Evolutionary conservation across 495 filamentous ascomycete species (phyloP), one percentile per base, ranked within the genome.

Genomic region (Talaromyces stipitatus): DNA sequence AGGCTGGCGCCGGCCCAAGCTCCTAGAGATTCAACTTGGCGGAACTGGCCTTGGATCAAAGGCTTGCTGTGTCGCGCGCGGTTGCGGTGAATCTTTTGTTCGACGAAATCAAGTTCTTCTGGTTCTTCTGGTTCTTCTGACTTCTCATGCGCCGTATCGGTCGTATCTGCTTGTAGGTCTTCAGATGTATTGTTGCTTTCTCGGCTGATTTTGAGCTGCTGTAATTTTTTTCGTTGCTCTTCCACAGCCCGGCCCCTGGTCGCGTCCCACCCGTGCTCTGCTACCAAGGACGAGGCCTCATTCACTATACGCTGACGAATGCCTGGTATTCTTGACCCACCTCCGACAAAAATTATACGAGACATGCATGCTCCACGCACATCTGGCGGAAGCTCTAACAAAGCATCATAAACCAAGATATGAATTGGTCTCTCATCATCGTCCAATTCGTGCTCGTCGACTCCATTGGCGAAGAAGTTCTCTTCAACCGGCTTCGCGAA

Each of bases 1-100:
- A 98, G 66, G 71, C 91, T 96, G 4, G 85, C 91, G 16, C 94
- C 94, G 32, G 85, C 83, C 92, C 94, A 98, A 5, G 90, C 76
- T 0, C 94, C 94, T 0, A 97, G 73, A 4, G 87, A 90, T 63
- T 95, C 88, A 11, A 97, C 74, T 14, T 86, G 88, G 2, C 89
- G 81, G 22, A 96, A 69, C 16, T 81, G 66, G 6, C 88, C 90
- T 16, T 80, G 72, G 47, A 79, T 63, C 10, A 62, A 62, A 0
- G 77, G 72, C 7, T 71, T 69, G 0, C 64, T 66, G 33, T 72
- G 73, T 59, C 81, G 81, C 58, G 78, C 70, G 16, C 78, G 55
- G 72, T 62, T 76, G 64, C 67, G 75, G 66, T 65, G 69, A 7
- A 91, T 68, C 60, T 82, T 79, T 54, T 84, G 79, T 46, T 88